A percentile compares a stretch with the other conserved stretches of the same genome.
phyloP scores from a whole-genome alignment of 306 rosid species.

The Cucurbita pepo region DNA sequence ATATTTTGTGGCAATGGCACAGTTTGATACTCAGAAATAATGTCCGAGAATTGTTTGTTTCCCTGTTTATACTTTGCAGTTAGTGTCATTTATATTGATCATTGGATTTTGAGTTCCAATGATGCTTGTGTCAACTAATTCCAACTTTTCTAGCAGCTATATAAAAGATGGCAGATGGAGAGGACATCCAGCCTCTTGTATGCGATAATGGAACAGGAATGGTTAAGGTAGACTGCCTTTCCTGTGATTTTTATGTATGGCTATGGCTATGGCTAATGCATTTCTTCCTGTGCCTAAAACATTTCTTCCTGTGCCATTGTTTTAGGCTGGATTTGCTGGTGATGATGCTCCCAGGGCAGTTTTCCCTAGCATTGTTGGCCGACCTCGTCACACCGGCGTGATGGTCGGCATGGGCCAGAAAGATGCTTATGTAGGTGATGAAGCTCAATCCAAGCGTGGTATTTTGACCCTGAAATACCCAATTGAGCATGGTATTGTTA shows the following conservation, averaged over 20 bases:
- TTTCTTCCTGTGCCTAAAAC: not conserved
- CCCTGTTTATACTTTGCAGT: not conserved
- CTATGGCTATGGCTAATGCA: not conserved
- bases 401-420: constrained; percentile 99
- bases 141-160: constrained; percentile 14
- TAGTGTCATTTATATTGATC: not conserved
- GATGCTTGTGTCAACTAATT: not conserved
- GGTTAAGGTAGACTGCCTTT: constrained; percentile 60
- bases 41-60: not conserved
- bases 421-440: constrained; percentile 98
- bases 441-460: constrained; percentile 97
- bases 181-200: constrained; percentile 96
- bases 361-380: constrained; percentile 96
- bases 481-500: constrained; percentile 97
- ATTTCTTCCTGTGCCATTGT: not conserved
- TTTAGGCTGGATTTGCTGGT: constrained; percentile 98
- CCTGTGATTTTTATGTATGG: not conserved
- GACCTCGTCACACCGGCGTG: constrained; percentile 99
- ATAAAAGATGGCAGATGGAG: constrained; percentile 79
- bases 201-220: constrained; percentile 99
- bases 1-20: not conserved
- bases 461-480: constrained; percentile 89
- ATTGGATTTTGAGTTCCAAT: not conserved
- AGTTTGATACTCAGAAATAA: not conserved
- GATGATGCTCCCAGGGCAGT: constrained; percentile 99